These are phyloP conservation scores for Colletotrichum liriopes DNA, from an alignment of 2,329 filamentous ascomycete genomes.

Conservation along the genomic window DNA sequence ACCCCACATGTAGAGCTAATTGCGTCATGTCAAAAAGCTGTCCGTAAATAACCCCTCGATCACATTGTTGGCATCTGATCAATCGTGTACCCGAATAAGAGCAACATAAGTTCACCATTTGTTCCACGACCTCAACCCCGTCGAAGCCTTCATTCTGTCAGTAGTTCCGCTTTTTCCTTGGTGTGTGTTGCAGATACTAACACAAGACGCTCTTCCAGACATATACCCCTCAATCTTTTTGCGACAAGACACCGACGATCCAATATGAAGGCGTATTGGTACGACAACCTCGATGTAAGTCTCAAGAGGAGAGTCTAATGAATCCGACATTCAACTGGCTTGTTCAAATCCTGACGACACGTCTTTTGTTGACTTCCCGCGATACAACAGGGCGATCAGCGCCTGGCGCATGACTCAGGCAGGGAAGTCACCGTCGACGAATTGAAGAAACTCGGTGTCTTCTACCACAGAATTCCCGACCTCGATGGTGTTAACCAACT, in stretches of 20 bases:
- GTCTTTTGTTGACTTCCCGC: not conserved
- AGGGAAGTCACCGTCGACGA: conserved; percentile 75
- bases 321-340: not conserved
- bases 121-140: not conserved
- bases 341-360: conserved; percentile 1
- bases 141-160: not conserved
- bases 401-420: conserved; percentile 89
- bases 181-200: not conserved
- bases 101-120: not conserved
- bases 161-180: not conserved
- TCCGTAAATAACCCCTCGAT: not conserved
- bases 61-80: not conserved
- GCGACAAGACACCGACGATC: not conserved
- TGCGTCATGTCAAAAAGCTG: conserved; percentile 36
- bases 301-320: not conserved
- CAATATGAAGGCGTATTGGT: conserved; percentile 72
- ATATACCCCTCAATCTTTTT: not conserved
- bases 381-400: conserved; percentile 85
- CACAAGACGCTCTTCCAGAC: not conserved
- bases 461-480: conserved; percentile 79
- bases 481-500: conserved; percentile 80
- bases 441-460: conserved; percentile 82
- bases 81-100: not conserved
- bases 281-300: conserved; percentile 69
- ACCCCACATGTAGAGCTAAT: conserved; percentile 32